Evolutionary conservation across 495 filamentous ascomycete genomes (phyloP).

Genomic region (Aspergillus egyptiacus): DNA sequence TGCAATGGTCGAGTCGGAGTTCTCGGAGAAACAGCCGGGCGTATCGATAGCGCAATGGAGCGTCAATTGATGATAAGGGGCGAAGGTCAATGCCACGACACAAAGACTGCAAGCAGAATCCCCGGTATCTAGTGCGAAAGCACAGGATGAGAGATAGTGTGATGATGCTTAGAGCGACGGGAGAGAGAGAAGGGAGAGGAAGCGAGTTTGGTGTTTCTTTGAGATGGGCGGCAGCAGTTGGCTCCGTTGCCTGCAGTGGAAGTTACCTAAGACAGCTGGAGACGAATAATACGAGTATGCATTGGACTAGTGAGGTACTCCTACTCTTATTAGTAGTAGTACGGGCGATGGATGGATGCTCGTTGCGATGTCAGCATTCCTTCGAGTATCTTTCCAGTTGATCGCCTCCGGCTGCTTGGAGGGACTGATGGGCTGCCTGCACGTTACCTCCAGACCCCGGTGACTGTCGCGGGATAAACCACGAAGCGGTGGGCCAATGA

Average conservation of each 20-base stretch:
- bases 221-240: background rate
- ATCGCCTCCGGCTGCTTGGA: no score
- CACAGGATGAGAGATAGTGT: background rate
- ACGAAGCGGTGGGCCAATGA: background rate
- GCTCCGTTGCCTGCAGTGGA: conserved; percentile 2
- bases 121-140: no score
- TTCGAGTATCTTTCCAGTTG: no score
- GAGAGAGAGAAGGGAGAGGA: conserved; percentile 5
- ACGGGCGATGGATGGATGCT: no score
- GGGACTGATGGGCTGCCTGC: background rate
- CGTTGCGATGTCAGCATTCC: no score
- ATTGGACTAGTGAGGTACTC: background rate
- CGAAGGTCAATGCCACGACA: background rate
- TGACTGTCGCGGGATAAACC: conserved; percentile 22
- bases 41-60: conserved; percentile 15
- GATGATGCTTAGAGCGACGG: conserved; percentile 1
- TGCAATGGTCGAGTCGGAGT: conserved; percentile 20
- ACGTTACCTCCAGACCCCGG: conserved; percentile 14
- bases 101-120: conserved; percentile 3
- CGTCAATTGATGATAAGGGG: conserved; percentile 30
- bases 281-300: background rate
- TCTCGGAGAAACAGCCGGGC: conserved; percentile 37
- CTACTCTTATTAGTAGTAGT: no score
- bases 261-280: conserved; percentile 7
- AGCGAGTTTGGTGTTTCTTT: conserved; percentile 4